A percentile compares a stretch with the other conserved stretches of the same genome.
These are phyloP conservation scores for Rhizodiscina lignyota DNA, from an alignment of 495 filamentous ascomycete genomes.

Conservation along the genomic window DNA sequence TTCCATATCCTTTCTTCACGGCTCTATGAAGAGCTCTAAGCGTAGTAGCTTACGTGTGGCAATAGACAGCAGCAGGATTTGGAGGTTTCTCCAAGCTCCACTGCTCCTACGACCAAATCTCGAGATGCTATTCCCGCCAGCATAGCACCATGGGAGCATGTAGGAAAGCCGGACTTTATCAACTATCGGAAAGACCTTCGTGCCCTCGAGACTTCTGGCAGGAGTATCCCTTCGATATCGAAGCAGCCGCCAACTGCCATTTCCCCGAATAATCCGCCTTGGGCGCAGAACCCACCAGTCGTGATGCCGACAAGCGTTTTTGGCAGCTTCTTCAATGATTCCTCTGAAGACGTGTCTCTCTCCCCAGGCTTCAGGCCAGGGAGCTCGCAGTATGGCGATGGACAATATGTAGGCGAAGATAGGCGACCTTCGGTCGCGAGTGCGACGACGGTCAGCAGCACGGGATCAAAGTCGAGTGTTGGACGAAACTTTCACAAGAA, in stretches of 20 bases:
- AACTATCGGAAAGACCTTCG: constrained; percentile 58
- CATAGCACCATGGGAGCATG: constrained; percentile 22
- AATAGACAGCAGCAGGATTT: constrained; percentile 16
- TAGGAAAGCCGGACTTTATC: constrained; percentile 37
- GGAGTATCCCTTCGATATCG: constrained; percentile 32
- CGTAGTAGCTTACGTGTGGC: constrained; percentile 1
- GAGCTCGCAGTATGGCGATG: constrained; percentile 40
- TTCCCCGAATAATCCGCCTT: constrained; percentile 19
- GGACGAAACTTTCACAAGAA: constrained; percentile 55
- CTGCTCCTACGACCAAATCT: constrained; percentile 17
- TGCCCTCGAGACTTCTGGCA: constrained; percentile 38
- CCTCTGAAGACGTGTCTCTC: constrained; percentile 43
- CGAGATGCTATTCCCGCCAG: constrained; percentile 16
- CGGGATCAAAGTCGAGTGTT: constrained; percentile 68
- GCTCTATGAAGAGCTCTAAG: neutral
- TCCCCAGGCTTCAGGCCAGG: constrained; percentile 53
- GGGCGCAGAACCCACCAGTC: constrained; percentile 6
- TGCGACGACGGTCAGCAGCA: constrained; percentile 75
- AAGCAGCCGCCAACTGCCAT: constrained; percentile 34
- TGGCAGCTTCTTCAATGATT: constrained; percentile 44
- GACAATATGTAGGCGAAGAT: constrained; percentile 53
- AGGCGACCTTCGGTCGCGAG: constrained; percentile 81
- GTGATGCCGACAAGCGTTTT: constrained; percentile 23
- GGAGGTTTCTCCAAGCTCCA: constrained; percentile 25
- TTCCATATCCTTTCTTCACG: neutral